These are phyloP conservation scores for Phytophthora idaei DNA, from an alignment of 352 stramenopile species.

Conservation along the genomic window DNA sequence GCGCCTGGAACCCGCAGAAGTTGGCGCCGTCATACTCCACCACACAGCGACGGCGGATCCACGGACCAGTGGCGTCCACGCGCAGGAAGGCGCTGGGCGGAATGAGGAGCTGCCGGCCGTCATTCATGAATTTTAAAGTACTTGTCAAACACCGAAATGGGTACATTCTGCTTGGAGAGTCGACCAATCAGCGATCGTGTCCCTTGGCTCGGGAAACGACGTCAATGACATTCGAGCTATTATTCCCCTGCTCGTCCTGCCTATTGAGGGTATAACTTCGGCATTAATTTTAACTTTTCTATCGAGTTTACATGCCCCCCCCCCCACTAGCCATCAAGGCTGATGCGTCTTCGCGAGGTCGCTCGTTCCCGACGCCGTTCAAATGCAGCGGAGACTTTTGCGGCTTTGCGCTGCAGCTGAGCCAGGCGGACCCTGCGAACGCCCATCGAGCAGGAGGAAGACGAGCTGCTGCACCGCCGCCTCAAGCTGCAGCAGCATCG, in stretches of 20 bases:
- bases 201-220: conserved; percentile 2
- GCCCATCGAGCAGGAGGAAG: conserved; percentile 11
- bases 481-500: conserved; percentile 30
- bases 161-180: conserved; percentile 2
- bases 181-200: conserved; percentile 32
- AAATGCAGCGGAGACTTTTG: conserved; percentile 84
- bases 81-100: conserved; percentile 53
- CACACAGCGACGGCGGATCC: conserved; percentile 43
- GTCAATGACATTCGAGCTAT: too few relatives aligned
- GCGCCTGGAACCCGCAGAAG: conserved; percentile 85
- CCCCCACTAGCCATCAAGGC: conserved; percentile 11
- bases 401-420: conserved; percentile 51
- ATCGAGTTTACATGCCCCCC: conserved; percentile 14
- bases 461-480: conserved; percentile 17
- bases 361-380: conserved; percentile 70
- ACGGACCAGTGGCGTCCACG: conserved; percentile 26
- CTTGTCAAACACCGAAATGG: conserved; percentile 18
- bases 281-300: background rate
- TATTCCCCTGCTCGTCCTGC: too few relatives aligned
- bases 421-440: conserved; percentile 12
- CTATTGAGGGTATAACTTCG: background rate
- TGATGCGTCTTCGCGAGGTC: conserved; percentile 13
- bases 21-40: conserved; percentile 78
- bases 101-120: conserved; percentile 40
- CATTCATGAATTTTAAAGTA: conserved; percentile 12